A percentile compares a stretch with the other conserved stretches of the same genome.
Evolutionary conservation across 139 green algal species (phyloP).

Genomic region (Spirogloea muscicola): DNA sequence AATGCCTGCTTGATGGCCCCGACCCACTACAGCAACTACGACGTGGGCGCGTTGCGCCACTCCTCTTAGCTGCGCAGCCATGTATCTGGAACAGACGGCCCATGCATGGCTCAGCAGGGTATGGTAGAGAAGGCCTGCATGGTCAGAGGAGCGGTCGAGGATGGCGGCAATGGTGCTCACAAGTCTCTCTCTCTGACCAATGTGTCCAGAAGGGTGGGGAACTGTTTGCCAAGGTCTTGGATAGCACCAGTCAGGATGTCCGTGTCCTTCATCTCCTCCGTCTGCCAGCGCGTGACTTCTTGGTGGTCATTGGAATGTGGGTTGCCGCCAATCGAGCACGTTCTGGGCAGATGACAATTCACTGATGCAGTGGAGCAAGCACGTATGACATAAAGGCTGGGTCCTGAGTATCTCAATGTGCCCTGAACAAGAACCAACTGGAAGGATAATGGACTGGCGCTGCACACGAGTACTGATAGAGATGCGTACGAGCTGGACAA

Average conservation of each 20-base stretch:
- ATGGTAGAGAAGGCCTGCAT: not conserved
- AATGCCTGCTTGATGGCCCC: constrained; percentile 33
- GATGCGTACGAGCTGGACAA: not conserved
- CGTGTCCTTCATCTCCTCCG: constrained; percentile 40
- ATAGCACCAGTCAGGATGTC: constrained; percentile 39
- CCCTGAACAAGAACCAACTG: too few relatives aligned
- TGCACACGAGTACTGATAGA: too few relatives aligned
- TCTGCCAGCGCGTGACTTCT: too few relatives aligned
- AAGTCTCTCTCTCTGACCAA: constrained; percentile 30
- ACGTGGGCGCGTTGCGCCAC: not conserved
- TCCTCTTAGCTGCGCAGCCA: constrained; percentile 26
- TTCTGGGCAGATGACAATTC: too few relatives aligned
- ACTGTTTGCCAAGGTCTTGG: constrained; percentile 16
- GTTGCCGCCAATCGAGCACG: too few relatives aligned
- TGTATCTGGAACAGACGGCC: constrained; percentile 25
- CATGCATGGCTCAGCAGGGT: not conserved
- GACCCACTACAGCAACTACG: constrained; percentile 40
- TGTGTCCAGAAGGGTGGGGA: constrained; percentile 31
- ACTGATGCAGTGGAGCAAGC: too few relatives aligned
- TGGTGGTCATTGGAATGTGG: too few relatives aligned
- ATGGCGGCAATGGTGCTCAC: constrained; percentile 1
- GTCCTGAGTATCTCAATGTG: too few relatives aligned
- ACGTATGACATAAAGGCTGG: too few relatives aligned
- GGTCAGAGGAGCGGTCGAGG: not conserved
- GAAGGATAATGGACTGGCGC: too few relatives aligned